Percentiles rank a stretch among this genome's conserved stretches.
Evolutionary conservation across 2,329 filamentous ascomycete species (phyloP).

Genomic region (Penicillium sp.): DNA sequence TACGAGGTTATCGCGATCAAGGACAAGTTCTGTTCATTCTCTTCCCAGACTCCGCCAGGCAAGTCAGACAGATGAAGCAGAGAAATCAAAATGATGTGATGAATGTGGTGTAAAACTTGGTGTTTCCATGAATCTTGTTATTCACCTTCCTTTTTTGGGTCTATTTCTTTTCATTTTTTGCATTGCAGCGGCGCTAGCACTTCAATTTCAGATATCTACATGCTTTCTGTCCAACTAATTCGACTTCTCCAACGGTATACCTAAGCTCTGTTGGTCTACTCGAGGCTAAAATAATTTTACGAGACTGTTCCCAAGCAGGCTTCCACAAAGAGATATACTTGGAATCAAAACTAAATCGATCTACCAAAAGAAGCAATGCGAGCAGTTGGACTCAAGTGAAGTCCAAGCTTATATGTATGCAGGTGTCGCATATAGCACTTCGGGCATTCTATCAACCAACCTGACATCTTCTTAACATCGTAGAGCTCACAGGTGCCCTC

Average conservation of each 20-base stretch:
- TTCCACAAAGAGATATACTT: not conserved
- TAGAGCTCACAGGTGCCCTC: not conserved
- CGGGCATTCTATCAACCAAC: not conserved
- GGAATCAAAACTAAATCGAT: not conserved
- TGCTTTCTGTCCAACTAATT: conserved; percentile 11
- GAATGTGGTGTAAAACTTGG: conserved; percentile 14
- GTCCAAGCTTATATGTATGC: not conserved
- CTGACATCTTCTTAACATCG: not conserved
- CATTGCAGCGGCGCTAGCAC: conserved; percentile 35
- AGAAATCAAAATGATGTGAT: conserved; percentile 18
- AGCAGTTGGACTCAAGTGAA: not conserved
- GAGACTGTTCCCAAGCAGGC: not conserved
- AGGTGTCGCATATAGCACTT: not conserved
- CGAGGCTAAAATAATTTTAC: not conserved
- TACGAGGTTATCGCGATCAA: conserved; percentile 97
- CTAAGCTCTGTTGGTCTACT: not conserved
- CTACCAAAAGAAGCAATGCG: not conserved
- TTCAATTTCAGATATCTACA: conserved; percentile 15
- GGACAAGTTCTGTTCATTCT: conserved; percentile 87
- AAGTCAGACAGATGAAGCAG: conserved; percentile 38
- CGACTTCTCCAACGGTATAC: not conserved
- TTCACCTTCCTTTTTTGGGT: not conserved
- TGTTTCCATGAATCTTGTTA: conserved; percentile 12
- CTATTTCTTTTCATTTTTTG: conserved; percentile 15
- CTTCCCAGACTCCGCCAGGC: conserved; percentile 62